Percentiles rank a stretch among this genome's conserved stretches.
Conservation (phyloP, 1,284 basidiomycete species). For the Pseudozyma tsukubaensis region DNA sequence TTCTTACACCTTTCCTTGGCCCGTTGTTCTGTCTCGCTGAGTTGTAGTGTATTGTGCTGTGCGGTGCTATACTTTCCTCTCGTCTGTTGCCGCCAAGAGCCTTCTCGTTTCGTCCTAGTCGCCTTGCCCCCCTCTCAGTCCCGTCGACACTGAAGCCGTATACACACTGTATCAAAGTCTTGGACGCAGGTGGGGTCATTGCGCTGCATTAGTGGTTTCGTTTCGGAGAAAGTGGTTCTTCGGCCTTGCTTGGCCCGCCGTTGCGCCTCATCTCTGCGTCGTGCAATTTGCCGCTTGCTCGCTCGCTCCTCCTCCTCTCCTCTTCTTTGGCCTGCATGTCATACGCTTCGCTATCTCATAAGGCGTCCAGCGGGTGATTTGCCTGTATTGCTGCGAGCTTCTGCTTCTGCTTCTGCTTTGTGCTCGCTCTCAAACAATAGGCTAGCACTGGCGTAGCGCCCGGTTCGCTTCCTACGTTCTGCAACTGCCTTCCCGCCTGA, state of each 20-base stretch:
- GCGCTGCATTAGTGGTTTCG: slow-evolving; percentile 18
- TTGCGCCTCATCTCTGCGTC: slow-evolving; percentile 1
- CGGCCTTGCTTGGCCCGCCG: neutral
- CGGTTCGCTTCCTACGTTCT: neutral
- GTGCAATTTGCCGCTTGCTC: slow-evolving; percentile 1
- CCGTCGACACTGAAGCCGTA: neutral
- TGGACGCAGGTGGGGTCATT: slow-evolving; percentile 14
- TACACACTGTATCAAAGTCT: no score
- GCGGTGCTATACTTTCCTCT: neutral
- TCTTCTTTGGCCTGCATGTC: neutral
- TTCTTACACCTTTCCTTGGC: neutral
- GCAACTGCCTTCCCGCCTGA: slow-evolving; percentile 2
- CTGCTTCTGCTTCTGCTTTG: neutral
- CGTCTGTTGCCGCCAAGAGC: slow-evolving; percentile 3
- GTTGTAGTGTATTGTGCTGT: neutral
- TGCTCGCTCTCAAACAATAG: neutral
- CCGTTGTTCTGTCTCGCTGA: neutral
- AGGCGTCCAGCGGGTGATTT: no score
- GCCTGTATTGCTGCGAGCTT: neutral
- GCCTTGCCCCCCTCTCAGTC: neutral
- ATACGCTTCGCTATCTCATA: neutral
- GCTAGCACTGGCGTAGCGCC: neutral
- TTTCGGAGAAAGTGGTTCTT: neutral
- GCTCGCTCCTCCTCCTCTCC: neutral
- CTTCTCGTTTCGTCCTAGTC: neutral